Evolutionary conservation across 768 basidiomycete species (phyloP), one percentile per base, ranked within the genome.

Genomic region (Xerocomellus amylosporus): DNA sequence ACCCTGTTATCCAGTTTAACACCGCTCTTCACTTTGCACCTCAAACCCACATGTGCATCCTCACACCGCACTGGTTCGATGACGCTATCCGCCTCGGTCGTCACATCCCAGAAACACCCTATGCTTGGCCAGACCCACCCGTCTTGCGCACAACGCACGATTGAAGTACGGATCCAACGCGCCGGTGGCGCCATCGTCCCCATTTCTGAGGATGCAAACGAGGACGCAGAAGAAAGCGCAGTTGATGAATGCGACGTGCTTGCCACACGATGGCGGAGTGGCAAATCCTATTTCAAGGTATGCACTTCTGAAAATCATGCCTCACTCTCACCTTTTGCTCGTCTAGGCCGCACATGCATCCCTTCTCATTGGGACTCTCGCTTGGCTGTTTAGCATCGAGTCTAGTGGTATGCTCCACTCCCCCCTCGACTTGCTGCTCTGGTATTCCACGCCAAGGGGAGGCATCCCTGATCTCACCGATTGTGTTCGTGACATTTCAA

Each of bases 31-130:
- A 86, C 58, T 85, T 80, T 68, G 78, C 82, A 47, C 69, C 79
- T 4, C 72, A 79, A 45, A 85, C 84, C 0, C 71, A 75, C 9
- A 80, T 94, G 62, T 82, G 78, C 46, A 74, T 93, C 12, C 64
- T 97, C n/a, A 78, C 93, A 0, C 94, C 93, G 0, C 90, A 94
- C 58, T 97, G 94, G 93, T 94, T 94, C 55, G 90, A 94, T 61
- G 91, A 93, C 59, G 78, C 79, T 3, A 77, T 88, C 22, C 76
- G 81, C 14, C 73, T 90, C 14, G 84, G 82, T 5, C 69, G 78
- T 13, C 71, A 71, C 8, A 69, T 89, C 9, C 75, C 79, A 1
- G 81, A 85, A 20, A 61, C 65, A 0, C 73, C 79, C 19, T 92
- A 88, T 59, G 75, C 84, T 56, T 92, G 87, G 85, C 93, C 92